Evolutionary conservation across 1,139 yeast species (phyloP), one percentile per base, ranked within the genome.

Genomic region (Suhomyces wounanorum): DNA sequence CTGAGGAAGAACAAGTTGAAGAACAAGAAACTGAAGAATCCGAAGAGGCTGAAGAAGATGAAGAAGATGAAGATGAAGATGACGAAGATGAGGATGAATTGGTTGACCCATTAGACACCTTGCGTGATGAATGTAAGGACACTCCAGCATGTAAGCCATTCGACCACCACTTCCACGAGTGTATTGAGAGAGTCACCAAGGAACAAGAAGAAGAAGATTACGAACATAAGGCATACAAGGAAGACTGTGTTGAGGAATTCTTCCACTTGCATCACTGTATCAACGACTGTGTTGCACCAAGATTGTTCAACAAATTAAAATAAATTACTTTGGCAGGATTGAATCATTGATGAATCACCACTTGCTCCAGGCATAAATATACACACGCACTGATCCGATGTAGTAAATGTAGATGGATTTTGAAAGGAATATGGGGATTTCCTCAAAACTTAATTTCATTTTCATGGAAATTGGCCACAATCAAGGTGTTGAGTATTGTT

Each of bases 181-280:
- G 99, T 81, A 84, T 85, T 54, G 97, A 88, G 73, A 89, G 98
- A 78, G 98, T 94, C 60, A 84, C 92, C 60, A 83, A 85, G 70
- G 96, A 85, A 65, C 82, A 79, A 78, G 88, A 89, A 75, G 92
- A 89, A 65, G 87, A 83, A 60, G 96, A 77, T 58, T 91, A 92
- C 69, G 96, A 76, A 36, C 84, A 86, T 52, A 81, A 81, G 66
- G 85, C 79, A n/a, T 81, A 89, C 80, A 91, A 92, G 76, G 98
- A 92, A 78, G 96, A 92, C 75, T 94, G 99, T 79, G 87, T 92
- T 58, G 98, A 94, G 75, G 99, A 94, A 77, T 94, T 87, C 77
- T 92, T 92, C 92, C 98, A 94, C 76, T 81, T 91, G 70, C 89
- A 89, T 72, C 98, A 94, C 74, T 90, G 96, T 79, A 67, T 92